Percentiles rank a stretch among this genome's conserved stretches.
phyloP scores from a whole-genome alignment of 1,139 yeast species.

The Pichiaceae sp. region DNA sequence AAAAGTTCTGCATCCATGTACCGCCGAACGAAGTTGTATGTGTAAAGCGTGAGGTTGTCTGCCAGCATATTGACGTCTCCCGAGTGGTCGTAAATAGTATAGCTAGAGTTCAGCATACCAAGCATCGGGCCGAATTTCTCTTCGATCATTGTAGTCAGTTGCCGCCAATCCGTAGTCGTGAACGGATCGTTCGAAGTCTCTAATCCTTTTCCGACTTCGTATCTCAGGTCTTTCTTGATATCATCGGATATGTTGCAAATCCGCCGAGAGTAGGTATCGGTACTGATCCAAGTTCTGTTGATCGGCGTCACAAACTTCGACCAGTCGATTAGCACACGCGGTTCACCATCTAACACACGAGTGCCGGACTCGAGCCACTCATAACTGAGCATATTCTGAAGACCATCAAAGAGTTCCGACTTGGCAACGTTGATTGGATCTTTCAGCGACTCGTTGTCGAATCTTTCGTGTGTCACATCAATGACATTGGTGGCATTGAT shows the following conservation, averaged over 20 bases:
- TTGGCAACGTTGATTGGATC: conserved; percentile 10
- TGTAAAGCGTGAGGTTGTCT: conserved; percentile 27
- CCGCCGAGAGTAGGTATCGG: conserved; percentile 41
- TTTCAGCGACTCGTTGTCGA: conserved; percentile 7
- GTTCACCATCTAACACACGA: conserved; percentile 35
- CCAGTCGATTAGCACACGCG: conserved; percentile 38
- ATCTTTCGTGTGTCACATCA: conserved; percentile 26
- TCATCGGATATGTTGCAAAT: conserved; percentile 29
- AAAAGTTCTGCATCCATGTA: conserved; percentile 22
- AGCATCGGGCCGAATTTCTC: conserved; percentile 42
- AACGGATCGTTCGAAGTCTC: conserved; percentile 26
- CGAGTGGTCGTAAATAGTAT: conserved; percentile 8
- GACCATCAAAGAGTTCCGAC: conserved; percentile 22
- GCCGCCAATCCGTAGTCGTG: conserved; percentile 43
- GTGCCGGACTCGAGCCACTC: conserved; percentile 38
- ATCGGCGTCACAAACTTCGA: conserved; percentile 41
- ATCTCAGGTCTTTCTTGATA: conserved; percentile 27
- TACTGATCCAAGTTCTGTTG: conserved; percentile 35
- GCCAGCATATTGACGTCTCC: conserved; percentile 16
- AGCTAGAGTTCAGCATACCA: conserved; percentile 28
- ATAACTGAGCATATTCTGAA: conserved; percentile 27
- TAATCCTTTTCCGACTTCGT: conserved; percentile 26
- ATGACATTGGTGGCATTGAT: conserved; percentile 28
- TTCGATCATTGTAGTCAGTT: conserved; percentile 34
- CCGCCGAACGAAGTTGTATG: conserved; percentile 34